These are phyloP conservation scores for Patellifolia procumbens DNA, from an alignment of 179 eudicot genomes.

Conservation along the genomic window DNA sequence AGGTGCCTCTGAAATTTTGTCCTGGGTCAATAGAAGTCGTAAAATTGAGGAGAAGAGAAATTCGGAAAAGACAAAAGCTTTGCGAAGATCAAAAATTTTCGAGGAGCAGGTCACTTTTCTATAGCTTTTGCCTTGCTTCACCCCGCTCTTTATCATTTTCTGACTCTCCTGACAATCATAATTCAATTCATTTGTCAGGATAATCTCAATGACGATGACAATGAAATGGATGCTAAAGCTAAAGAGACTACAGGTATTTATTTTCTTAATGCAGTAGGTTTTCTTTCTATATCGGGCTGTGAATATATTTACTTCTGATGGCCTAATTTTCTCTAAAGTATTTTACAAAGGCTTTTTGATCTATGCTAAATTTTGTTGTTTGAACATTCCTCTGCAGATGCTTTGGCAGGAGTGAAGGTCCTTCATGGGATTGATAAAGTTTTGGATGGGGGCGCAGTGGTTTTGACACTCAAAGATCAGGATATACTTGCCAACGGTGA, in stretches of 20 bases:
- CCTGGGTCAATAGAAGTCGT: constrained; percentile 88
- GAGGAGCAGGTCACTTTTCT: constrained; percentile 74
- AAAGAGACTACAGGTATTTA: constrained; percentile 43
- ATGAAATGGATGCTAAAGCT: too few species aligned
- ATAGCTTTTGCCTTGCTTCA: not conserved
- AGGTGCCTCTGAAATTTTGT: constrained; percentile 61
- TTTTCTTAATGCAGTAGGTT: not conserved
- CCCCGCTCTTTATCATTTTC: constrained; percentile 5
- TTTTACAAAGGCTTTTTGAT: not conserved
- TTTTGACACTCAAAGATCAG: constrained; percentile 96
- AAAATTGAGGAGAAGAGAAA: constrained; percentile 72
- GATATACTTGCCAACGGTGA: constrained; percentile 91
- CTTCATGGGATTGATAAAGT: constrained; percentile 98
- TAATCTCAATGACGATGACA: constrained; percentile 61
- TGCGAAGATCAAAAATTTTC: constrained; percentile 69
- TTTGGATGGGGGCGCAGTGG: constrained; percentile 94
- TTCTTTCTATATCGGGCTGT: not conserved
- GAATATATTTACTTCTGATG: constrained; percentile 4
- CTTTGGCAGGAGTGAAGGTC: constrained; percentile 83
- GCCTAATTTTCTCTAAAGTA: not conserved
- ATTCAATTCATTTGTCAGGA: constrained; percentile 46
- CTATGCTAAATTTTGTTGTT: constrained; percentile 1
- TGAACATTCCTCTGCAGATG: constrained; percentile 39
- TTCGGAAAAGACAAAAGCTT: constrained; percentile 72
- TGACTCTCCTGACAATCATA: constrained; percentile 3